phyloP scores from a whole-genome alignment of 2,329 filamentous ascomycete species.

The Pestalotiopsis sp. region DNA sequence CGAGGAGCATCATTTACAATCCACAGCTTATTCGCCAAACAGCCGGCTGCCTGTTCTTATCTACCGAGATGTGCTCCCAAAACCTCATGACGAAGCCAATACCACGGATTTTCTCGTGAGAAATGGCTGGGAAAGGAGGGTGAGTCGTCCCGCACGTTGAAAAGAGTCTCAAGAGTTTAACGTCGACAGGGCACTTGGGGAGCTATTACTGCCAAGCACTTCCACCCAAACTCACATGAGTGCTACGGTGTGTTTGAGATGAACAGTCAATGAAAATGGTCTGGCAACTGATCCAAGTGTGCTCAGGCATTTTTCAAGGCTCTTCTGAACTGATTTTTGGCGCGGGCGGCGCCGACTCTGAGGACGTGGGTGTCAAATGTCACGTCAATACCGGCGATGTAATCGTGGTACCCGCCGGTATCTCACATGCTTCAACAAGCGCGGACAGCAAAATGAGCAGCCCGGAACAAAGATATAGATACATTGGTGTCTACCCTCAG shows the following conservation, averaged over 20 bases:
- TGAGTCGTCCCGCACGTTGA: background rate
- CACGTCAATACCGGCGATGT: slow-evolving; percentile 49
- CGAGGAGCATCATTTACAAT: background rate
- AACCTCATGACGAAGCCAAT: background rate
- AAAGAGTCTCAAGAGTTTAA: background rate
- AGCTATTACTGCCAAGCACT: background rate
- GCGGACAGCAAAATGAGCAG: background rate
- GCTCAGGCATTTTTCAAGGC: background rate
- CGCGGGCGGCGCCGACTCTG: background rate
- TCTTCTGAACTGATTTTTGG: background rate
- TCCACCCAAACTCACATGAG: slow-evolving; percentile 9
- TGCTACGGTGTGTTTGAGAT: slow-evolving; percentile 1
- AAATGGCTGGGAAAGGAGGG: slow-evolving; percentile 7
- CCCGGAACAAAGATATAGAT: background rate
- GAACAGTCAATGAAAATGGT: background rate
- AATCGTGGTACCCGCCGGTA: slow-evolving; percentile 65
- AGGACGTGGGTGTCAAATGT: background rate
- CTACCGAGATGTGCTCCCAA: slow-evolving; percentile 3
- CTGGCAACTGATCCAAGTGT: background rate
- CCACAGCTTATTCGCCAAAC: background rate
- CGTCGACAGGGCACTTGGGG: background rate
- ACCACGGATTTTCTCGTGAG: background rate
- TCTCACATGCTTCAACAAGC: slow-evolving; percentile 48
- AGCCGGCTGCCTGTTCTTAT: slow-evolving; percentile 1
- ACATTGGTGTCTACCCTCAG: slow-evolving; percentile 6